phyloP scores from a whole-genome alignment of 2,329 filamentous ascomycete species.

The Xylaria sp. region DNA sequence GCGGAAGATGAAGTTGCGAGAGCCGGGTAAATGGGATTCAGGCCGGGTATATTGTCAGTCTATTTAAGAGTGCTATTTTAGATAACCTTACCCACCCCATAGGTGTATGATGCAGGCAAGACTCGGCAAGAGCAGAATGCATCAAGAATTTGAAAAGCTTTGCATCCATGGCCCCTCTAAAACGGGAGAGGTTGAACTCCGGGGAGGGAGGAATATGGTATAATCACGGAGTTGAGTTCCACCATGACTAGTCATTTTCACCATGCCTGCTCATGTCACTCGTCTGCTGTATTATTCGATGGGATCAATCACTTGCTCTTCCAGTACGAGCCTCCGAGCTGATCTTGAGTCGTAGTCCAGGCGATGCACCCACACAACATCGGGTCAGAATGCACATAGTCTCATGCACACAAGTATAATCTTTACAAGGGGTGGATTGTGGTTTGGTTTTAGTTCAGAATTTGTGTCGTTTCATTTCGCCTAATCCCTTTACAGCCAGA shows the following conservation, averaged over 20 bases:
- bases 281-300: not conserved
- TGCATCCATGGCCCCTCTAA: no score
- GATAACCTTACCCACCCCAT: not conserved
- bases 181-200: no score
- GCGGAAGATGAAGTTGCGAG: conserved; percentile 26
- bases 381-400: not conserved
- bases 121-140: conserved; percentile 5
- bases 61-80: conserved; percentile 1
- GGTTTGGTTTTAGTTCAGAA: conserved; percentile 33
- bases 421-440: not conserved
- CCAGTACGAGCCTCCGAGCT: not conserved
- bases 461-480: conserved; percentile 59
- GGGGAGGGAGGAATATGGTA: no score
- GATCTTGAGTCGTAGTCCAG: not conserved
- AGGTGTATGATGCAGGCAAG: not conserved
- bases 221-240: no score
- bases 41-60: conserved; percentile 19
- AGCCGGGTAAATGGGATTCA: conserved; percentile 22
- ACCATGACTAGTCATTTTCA: not conserved
- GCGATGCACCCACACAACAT: not conserved
- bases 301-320: not conserved
- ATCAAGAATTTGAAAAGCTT: not conserved
- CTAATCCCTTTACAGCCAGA: conserved; percentile 58
- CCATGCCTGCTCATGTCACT: not conserved
- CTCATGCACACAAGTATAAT: not conserved